phyloP scores from a whole-genome alignment of 2,329 filamentous ascomycete genomes.

The Colletotrichum sp. region DNA sequence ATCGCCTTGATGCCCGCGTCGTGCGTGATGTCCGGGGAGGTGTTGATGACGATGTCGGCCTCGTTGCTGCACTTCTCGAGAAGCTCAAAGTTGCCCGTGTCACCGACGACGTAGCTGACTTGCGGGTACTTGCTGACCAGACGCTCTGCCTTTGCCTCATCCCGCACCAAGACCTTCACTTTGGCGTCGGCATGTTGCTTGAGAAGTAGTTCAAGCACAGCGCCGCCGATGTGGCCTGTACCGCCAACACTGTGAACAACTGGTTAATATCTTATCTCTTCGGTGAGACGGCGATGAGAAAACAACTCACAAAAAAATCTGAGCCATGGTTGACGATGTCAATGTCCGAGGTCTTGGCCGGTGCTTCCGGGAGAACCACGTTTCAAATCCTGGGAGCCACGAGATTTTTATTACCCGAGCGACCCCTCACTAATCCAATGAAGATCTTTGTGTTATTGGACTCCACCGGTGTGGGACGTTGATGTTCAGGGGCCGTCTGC shows the following conservation, averaged over 20 bases:
- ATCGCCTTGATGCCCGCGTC: neutral
- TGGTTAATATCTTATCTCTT: neutral
- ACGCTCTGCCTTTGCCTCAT: neutral
- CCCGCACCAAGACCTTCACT: neutral
- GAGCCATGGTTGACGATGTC: neutral
- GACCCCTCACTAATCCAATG: neutral
- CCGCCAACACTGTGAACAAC: neutral
- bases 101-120: neutral
- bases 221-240: slow-evolving; percentile 1
- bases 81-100: neutral
- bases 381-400: neutral
- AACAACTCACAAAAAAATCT: neutral
- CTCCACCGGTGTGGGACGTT: neutral
- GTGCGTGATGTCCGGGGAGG: neutral
- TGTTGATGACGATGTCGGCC: neutral
- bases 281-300: neutral
- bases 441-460: neutral
- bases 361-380: neutral
- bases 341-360: neutral
- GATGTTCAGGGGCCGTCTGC: neutral
- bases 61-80: neutral
- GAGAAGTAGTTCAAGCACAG: neutral
- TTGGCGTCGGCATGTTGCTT: neutral
- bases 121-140: neutral
- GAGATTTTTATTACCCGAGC: neutral